Conservation (phyloP, 345 rosid species). For the Aurinia saxatilis region DNA sequence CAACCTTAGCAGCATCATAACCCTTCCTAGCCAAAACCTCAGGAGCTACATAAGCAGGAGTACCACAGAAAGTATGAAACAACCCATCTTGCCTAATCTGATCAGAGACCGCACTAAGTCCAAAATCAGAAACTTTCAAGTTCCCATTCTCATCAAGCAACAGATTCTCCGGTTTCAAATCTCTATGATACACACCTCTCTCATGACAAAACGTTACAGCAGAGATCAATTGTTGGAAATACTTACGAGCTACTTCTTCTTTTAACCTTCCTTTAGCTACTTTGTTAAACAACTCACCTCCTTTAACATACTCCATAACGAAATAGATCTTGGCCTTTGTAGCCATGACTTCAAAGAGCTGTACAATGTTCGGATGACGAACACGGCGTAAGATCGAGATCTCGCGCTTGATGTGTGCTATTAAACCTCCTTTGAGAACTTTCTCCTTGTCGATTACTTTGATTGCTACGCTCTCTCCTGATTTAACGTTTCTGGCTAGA, state of each 20-base stretch:
- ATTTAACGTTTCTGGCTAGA: slow-evolving; percentile 52
- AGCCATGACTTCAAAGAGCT: slow-evolving; percentile 89
- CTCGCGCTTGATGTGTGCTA: slow-evolving; percentile 74
- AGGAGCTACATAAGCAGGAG: slow-evolving; percentile 80
- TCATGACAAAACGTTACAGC: slow-evolving; percentile 79
- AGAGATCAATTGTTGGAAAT: slow-evolving; percentile 73
- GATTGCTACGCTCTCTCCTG: slow-evolving; percentile 54
- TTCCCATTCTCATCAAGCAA: slow-evolving; percentile 66
- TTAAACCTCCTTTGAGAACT: slow-evolving; percentile 50
- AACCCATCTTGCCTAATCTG: slow-evolving; percentile 65
- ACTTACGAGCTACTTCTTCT: slow-evolving; percentile 62
- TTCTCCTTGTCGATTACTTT: slow-evolving; percentile 78
- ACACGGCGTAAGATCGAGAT: slow-evolving; percentile 81
- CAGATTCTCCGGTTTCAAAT: slow-evolving; percentile 78
- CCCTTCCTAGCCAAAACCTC: slow-evolving; percentile 71
- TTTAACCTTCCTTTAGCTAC: slow-evolving; percentile 65
- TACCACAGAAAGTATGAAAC: slow-evolving; percentile 86
- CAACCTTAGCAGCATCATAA: slow-evolving; percentile 79
- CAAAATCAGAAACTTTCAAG: slow-evolving; percentile 81
- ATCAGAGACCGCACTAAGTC: slow-evolving; percentile 70
- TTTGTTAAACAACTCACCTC: slow-evolving; percentile 76
- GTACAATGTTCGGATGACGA: slow-evolving; percentile 78
- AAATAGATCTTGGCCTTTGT: slow-evolving; percentile 78
- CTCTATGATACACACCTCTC: slow-evolving; percentile 80
- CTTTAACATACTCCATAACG: slow-evolving; percentile 81